Evolutionary conservation across 2,329 filamentous ascomycete species (phyloP).

Genomic region (Cladobotryum protrusum): DNA sequence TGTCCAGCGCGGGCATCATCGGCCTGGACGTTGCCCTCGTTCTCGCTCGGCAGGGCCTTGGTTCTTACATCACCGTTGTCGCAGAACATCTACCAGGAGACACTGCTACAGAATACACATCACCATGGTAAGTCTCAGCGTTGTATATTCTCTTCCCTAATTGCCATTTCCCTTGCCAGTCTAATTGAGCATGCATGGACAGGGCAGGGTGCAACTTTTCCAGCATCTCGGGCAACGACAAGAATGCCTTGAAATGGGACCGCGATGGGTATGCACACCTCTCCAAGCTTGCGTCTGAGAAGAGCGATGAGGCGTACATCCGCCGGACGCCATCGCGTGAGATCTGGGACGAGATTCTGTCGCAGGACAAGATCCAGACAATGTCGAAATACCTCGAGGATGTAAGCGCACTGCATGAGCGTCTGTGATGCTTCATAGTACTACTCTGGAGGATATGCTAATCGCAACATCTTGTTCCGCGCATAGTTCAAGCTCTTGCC

Average conservation of each 20-base stretch:
- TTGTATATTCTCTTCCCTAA: background rate
- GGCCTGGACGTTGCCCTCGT: conserved; percentile 34
- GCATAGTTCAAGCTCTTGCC: conserved; percentile 26
- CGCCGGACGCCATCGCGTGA: conserved; percentile 33
- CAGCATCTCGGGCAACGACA: conserved; percentile 35
- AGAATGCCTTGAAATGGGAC: conserved; percentile 38
- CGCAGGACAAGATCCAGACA: conserved; percentile 33
- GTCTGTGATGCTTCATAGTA: no score
- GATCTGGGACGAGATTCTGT: conserved; percentile 34
- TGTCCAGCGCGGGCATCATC: conserved; percentile 31
- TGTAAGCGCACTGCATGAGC: conserved; percentile 26
- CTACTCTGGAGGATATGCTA: no score
- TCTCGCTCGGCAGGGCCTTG: conserved; percentile 29
- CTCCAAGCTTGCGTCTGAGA: conserved; percentile 25
- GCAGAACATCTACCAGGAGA: conserved; percentile 37
- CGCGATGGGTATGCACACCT: conserved; percentile 33
- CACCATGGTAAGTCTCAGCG: conserved; percentile 29
- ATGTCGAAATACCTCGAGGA: conserved; percentile 37
- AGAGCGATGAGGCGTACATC: conserved; percentile 27
- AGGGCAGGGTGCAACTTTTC: conserved; percentile 41
- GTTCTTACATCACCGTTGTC: conserved; percentile 28
- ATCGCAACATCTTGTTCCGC: no score
- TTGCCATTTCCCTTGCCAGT: background rate
- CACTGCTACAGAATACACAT: conserved; percentile 32
- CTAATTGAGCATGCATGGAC: background rate